These are phyloP conservation scores for Conoideocrella luteorostrata DNA, from an alignment of 2,329 filamentous ascomycete species.

Conservation along the genomic window DNA sequence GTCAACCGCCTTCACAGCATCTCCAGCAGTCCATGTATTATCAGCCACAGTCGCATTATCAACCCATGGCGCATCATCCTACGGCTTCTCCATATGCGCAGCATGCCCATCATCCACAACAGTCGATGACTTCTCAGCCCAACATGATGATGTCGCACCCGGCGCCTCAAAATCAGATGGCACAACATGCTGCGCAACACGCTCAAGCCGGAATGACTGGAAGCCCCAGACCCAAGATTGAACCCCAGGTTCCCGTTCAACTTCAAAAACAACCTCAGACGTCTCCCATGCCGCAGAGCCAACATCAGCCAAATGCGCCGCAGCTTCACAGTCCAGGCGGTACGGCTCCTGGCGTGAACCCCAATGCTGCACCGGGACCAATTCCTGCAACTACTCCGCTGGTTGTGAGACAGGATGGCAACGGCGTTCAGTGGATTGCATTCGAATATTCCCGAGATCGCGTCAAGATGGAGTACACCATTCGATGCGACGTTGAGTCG, in stretches of 20 bases:
- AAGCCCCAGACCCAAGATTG: slow-evolving; percentile 58
- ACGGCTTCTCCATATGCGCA: slow-evolving; percentile 55
- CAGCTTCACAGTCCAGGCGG: slow-evolving; percentile 33
- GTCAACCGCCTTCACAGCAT: slow-evolving; percentile 70
- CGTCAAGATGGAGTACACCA: slow-evolving; percentile 99
- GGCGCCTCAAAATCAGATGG: slow-evolving; percentile 50
- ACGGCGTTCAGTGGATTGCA: slow-evolving; percentile 97
- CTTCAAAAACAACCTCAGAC: slow-evolving; percentile 48
- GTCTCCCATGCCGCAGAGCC: slow-evolving; percentile 34
- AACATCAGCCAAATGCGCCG: slow-evolving; percentile 30
- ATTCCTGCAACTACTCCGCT: slow-evolving; percentile 95
- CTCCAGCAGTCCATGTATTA: slow-evolving; percentile 79
- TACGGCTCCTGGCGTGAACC: slow-evolving; percentile 56
- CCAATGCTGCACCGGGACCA: slow-evolving; percentile 87
- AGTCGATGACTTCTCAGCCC: slow-evolving; percentile 57
- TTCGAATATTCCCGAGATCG: slow-evolving; percentile 96
- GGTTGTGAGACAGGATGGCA: slow-evolving; percentile 89
- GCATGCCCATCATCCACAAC: slow-evolving; percentile 37
- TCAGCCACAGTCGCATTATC: slow-evolving; percentile 52
- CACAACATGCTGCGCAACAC: slow-evolving; percentile 52
- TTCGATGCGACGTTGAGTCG: slow-evolving; percentile 94
- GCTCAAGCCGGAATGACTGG: slow-evolving; percentile 49
- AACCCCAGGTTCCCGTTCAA: slow-evolving; percentile 54
- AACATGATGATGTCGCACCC: slow-evolving; percentile 62
- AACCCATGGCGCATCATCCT: slow-evolving; percentile 59